Conservation (phyloP, 177 flowering plant species). For the Telopea speciosissima region DNA sequence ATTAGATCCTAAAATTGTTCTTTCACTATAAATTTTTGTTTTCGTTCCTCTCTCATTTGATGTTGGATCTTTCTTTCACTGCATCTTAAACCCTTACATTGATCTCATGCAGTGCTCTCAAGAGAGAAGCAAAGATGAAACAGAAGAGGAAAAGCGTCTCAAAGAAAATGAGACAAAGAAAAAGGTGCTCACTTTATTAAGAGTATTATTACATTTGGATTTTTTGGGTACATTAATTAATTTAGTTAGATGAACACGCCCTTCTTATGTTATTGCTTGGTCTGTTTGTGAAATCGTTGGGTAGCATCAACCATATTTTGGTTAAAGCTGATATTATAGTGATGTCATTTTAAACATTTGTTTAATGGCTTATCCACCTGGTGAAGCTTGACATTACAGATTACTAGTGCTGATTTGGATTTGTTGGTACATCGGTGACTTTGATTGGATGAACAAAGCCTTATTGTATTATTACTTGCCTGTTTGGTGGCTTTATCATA, state of each 20-base stretch:
- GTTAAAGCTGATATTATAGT: no score
- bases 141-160: conserved; percentile 52
- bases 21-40: no score
- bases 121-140: conserved; percentile 48
- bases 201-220: no score
- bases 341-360: no score
- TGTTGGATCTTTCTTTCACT: background rate
- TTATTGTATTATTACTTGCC: background rate
- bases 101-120: conserved; percentile 39
- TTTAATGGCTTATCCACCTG: no score
- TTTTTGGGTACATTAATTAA: no score
- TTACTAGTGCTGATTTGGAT: no score
- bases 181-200: conserved; percentile 17
- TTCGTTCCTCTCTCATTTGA: background rate
- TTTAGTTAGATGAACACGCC: background rate
- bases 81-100: background rate
- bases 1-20: background rate
- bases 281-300: no score
- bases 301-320: no score
- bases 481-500: background rate
- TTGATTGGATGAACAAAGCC: background rate
- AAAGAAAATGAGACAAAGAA: conserved; percentile 54
- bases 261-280: background rate
- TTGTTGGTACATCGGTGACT: no score
- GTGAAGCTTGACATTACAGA: no score